Conservation (phyloP, 176 grass and related monocot genomes). For the Metroxylon sagu region DNA sequence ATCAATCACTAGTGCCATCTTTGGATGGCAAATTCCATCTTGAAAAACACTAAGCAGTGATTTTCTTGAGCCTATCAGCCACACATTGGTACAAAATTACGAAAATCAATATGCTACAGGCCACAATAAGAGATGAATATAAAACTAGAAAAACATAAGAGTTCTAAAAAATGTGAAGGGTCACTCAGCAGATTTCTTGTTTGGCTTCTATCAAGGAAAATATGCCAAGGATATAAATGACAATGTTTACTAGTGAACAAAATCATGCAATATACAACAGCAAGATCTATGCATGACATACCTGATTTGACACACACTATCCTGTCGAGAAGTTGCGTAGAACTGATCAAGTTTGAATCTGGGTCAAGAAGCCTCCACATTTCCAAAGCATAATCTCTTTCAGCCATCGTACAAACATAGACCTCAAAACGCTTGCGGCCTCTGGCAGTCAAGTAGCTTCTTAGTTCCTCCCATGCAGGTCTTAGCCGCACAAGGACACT, state of each 20-base stretch:
- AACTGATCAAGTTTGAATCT: slow-evolving; percentile 78
- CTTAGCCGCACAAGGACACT: slow-evolving; percentile 90
- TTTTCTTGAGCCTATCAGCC: slow-evolving; percentile 57
- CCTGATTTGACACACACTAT: slow-evolving; percentile 98
- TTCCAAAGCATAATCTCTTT: slow-evolving; percentile 98
- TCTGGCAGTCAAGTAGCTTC: slow-evolving; percentile 90
- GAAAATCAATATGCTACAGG: no score
- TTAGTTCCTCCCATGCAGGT: slow-evolving; percentile 92
- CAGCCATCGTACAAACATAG: slow-evolving; percentile 97
- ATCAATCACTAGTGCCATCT: slow-evolving; percentile 96
- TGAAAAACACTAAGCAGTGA: slow-evolving; percentile 90
- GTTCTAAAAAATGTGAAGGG: no score
- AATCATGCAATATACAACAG: neutral
- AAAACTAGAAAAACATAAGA: no score
- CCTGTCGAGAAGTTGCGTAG: slow-evolving; percentile 66
- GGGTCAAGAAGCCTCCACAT: slow-evolving; percentile 99
- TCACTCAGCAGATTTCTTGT: no score
- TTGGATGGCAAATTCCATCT: slow-evolving; percentile 83
- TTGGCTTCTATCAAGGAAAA: no score
- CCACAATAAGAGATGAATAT: no score
- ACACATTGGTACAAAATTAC: neutral
- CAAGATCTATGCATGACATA: slow-evolving; percentile 23
- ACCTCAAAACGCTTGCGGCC: slow-evolving; percentile 98
- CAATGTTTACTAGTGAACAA: no score
- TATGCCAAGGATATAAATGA: no score